phyloP scores from a whole-genome alignment of 768 basidiomycete genomes.

The Lentinula edodes region DNA sequence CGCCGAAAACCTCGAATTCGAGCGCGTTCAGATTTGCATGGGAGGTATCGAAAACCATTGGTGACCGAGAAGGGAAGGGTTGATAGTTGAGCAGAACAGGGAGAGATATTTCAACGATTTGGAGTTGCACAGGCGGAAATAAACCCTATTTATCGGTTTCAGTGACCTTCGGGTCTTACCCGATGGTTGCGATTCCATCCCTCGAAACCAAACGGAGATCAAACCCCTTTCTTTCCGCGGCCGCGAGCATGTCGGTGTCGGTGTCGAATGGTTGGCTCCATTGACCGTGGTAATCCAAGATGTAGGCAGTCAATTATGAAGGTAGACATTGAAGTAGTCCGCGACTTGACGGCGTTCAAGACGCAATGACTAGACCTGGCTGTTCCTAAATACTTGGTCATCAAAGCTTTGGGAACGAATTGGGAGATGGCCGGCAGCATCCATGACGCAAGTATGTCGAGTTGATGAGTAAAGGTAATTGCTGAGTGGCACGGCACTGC shows the following conservation, averaged over 20 bases:
- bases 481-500: too few species aligned
- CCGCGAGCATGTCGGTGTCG: neutral
- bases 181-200: neutral
- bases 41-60: neutral
- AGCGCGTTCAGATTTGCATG: conserved; percentile 38
- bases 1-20: conserved; percentile 85
- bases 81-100: neutral
- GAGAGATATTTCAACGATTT: too few species aligned
- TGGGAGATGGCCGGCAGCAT: too few species aligned
- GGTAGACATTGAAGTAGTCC: too few species aligned
- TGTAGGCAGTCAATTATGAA: too few species aligned
- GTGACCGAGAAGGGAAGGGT: neutral
- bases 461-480: too few species aligned
- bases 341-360: too few species aligned
- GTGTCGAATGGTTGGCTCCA: neutral
- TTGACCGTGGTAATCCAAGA: neutral
- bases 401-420: too few species aligned
- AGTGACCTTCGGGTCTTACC: neutral
- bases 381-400: too few species aligned
- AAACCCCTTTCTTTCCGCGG: neutral
- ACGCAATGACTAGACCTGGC: too few species aligned
- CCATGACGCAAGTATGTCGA: too few species aligned
- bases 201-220: neutral
- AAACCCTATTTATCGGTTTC: neutral
- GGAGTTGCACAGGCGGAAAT: too few species aligned